phyloP scores from a whole-genome alignment of 352 stramenopile genomes.

The Thalassiosira pacifica region DNA sequence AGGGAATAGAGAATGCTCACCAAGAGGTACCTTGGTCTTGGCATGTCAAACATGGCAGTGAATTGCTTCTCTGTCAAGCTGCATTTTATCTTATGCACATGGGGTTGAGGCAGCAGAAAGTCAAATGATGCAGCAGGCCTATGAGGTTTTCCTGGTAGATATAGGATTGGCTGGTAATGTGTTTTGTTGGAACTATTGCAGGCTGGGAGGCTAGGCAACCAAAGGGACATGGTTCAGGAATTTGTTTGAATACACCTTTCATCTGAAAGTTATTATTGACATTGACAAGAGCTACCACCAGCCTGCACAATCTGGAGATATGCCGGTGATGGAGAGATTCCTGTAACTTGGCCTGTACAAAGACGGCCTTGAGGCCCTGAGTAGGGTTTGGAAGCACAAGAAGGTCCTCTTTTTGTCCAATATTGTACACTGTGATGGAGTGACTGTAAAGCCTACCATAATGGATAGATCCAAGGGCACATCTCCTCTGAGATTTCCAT shows the following conservation, averaged over 20 bases:
- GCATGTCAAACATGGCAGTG: background rate
- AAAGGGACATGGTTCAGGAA: slow-evolving; percentile 27
- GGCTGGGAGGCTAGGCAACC: background rate
- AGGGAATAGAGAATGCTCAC: slow-evolving; percentile 1
- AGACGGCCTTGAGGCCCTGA: background rate
- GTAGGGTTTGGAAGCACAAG: slow-evolving; percentile 6
- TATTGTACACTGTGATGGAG: slow-evolving; percentile 6
- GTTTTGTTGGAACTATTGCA: background rate
- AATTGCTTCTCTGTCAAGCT: background rate
- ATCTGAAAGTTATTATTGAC: background rate
- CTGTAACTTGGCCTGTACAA: background rate
- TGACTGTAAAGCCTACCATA: background rate
- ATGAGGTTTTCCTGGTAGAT: slow-evolving; percentile 14
- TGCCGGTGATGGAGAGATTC: background rate
- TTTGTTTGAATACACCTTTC: slow-evolving; percentile 15
- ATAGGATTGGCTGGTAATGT: slow-evolving; percentile 14
- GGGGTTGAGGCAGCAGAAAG: background rate
- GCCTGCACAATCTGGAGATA: background rate
- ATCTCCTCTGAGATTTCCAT: background rate
- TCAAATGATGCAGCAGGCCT: background rate
- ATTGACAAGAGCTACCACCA: background rate
- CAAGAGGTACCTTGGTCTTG: background rate
- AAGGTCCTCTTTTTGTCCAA: slow-evolving; percentile 16
- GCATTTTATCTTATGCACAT: background rate
- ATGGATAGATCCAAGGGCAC: background rate